Evolutionary conservation across 352 stramenopile genomes (phyloP).

Genomic region (Paralagenidium karlingii): DNA sequence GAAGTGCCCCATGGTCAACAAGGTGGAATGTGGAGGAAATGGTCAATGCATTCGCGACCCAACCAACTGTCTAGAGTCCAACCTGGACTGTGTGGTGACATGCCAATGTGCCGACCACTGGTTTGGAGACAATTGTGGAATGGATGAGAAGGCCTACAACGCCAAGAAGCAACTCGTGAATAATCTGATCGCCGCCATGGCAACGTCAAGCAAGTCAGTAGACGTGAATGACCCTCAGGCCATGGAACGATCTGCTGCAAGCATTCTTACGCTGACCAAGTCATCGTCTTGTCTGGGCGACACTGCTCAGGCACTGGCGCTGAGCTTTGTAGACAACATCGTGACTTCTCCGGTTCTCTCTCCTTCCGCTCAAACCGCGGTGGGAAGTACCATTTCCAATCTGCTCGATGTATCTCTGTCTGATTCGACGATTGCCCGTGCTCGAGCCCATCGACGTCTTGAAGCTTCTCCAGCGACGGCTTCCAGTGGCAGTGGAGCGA

Average conservation of each 20-base stretch:
- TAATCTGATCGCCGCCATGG: conserved; percentile 48
- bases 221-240: conserved; percentile 33
- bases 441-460: no score
- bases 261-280: conserved; percentile 49
- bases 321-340: conserved; percentile 45
- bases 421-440: no score
- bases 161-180: conserved; percentile 31
- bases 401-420: conserved; percentile 33
- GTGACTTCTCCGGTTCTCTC: conserved; percentile 39
- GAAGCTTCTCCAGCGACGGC: no score
- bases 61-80: conserved; percentile 19
- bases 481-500: no score
- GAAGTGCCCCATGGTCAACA: conserved; percentile 29
- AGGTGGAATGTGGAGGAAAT: conserved; percentile 24
- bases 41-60: conserved; percentile 36
- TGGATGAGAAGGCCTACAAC: conserved; percentile 33
- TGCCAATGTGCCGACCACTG: conserved; percentile 31
- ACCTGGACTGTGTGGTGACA: conserved; percentile 31
- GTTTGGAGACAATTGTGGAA: conserved; percentile 41
- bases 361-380: conserved; percentile 20
- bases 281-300: conserved; percentile 35
- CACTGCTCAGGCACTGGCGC: conserved; percentile 23
- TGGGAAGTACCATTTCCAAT: conserved; percentile 50
- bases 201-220: conserved; percentile 25
- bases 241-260: conserved; percentile 49